Conservation (phyloP, 1,139 yeast genomes). For the Magnusiomyces clavatus region DNA sequence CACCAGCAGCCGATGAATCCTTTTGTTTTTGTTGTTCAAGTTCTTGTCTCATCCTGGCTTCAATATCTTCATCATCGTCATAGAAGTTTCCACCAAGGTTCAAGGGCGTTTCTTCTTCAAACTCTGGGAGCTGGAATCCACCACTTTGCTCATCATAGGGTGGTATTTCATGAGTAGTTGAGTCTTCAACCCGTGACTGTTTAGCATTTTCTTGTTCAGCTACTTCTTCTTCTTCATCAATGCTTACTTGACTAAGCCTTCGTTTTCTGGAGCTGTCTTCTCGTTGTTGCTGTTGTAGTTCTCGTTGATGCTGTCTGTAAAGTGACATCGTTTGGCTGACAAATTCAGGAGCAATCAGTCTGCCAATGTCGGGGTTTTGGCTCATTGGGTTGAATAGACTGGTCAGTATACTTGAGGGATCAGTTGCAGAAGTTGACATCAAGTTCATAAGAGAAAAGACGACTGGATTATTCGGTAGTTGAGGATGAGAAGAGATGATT, state of each 20-base stretch:
- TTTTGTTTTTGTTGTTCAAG: constrained; percentile 6
- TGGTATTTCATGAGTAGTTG: constrained; percentile 6
- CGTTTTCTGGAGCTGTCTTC: constrained; percentile 15
- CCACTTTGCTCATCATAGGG: too few species aligned
- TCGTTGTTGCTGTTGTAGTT: neutral
- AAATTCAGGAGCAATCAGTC: constrained; percentile 21
- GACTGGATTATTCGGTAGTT: constrained; percentile 16
- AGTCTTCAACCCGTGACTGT: neutral
- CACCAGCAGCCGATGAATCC: neutral
- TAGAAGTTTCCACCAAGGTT: too few species aligned
- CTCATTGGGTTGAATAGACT: constrained; percentile 13
- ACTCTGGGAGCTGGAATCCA: too few species aligned
- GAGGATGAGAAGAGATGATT: constrained; percentile 14
- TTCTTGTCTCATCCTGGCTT: neutral
- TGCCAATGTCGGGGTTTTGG: constrained; percentile 15
- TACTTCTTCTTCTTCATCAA: constrained; percentile 24
- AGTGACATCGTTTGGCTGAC: constrained; percentile 20
- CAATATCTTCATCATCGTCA: neutral
- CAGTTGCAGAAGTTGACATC: constrained; percentile 4
- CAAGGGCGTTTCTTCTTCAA: too few species aligned
- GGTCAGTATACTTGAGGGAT: constrained; percentile 12
- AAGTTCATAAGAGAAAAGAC: constrained; percentile 15
- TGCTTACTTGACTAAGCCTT: constrained; percentile 20
- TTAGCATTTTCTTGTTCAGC: too few species aligned
- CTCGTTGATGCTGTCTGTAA: neutral